Conservation (phyloP, 768 basidiomycete species). For the Boletus sensibilis region DNA sequence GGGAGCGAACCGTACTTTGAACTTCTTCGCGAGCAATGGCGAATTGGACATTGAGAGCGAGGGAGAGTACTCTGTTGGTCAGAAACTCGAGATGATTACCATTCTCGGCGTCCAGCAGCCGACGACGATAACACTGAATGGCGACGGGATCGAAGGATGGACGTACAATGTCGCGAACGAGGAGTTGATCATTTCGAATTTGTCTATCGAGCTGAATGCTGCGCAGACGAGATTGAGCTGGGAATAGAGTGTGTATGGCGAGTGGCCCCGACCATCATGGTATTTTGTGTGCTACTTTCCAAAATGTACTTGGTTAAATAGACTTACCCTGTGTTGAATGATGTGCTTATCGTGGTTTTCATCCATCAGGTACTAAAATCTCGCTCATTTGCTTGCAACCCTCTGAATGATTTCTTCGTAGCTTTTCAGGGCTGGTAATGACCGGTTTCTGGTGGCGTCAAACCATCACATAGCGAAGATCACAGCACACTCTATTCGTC, state of each 20-base stretch:
- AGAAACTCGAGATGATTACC: slow-evolving; percentile 51
- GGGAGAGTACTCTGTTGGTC: slow-evolving; percentile 36
- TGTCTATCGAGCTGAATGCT: slow-evolving; percentile 46
- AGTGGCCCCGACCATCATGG: neutral
- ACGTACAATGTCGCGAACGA: slow-evolving; percentile 39
- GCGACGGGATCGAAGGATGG: slow-evolving; percentile 36
- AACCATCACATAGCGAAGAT: neutral
- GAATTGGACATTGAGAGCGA: slow-evolving; percentile 38
- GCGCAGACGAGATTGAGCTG: slow-evolving; percentile 35
- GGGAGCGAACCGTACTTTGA: slow-evolving; percentile 49
- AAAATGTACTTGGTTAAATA: neutral
- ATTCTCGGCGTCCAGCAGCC: slow-evolving; percentile 57
- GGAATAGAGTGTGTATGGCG: slow-evolving; percentile 17
- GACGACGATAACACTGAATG: slow-evolving; percentile 39
- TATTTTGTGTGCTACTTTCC: neutral
- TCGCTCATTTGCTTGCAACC: neutral
- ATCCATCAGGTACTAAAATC: neutral
- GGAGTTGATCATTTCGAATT: slow-evolving; percentile 40
- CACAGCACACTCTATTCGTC: neutral
- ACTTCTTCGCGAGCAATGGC: slow-evolving; percentile 38
- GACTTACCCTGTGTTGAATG: neutral
- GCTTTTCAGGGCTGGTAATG: neutral
- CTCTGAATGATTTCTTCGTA: neutral
- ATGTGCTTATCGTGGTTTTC: neutral
- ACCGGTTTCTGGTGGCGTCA: neutral